These are phyloP conservation scores for Rhodotorula sp. DNA, from an alignment of 1,284 basidiomycete species.

Conservation along the genomic window DNA sequence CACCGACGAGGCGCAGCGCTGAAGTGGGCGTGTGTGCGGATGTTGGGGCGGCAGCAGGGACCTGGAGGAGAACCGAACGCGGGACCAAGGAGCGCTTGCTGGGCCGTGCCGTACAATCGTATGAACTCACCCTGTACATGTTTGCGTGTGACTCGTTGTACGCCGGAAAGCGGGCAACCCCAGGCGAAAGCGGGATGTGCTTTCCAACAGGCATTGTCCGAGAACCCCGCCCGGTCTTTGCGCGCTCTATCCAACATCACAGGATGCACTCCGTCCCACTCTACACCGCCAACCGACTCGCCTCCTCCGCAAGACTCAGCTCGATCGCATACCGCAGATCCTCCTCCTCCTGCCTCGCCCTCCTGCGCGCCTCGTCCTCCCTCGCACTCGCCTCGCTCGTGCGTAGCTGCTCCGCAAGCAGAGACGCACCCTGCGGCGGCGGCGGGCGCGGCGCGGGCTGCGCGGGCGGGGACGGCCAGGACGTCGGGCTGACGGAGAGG, in stretches of 20 bases:
- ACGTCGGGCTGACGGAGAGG: not conserved
- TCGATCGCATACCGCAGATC: conserved; percentile 44
- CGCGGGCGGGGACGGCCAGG: conserved; percentile 8
- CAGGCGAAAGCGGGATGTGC: too few relatives aligned
- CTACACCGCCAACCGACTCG: conserved; percentile 21
- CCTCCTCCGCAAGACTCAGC: conserved; percentile 43
- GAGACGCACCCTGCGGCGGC: not conserved
- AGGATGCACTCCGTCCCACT: not conserved
- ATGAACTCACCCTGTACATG: too few relatives aligned
- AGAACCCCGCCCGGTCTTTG: too few relatives aligned
- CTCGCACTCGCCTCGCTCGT: not conserved
- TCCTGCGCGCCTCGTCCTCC: conserved; percentile 10
- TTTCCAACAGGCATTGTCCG: too few relatives aligned
- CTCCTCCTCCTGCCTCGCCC: conserved; percentile 37
- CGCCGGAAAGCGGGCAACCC: too few relatives aligned
- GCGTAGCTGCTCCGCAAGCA: conserved; percentile 20
- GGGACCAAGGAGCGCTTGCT: too few relatives aligned
- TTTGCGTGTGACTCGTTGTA: too few relatives aligned
- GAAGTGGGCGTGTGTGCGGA: too few relatives aligned
- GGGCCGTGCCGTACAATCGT: too few relatives aligned
- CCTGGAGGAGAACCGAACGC: too few relatives aligned
- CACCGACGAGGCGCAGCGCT: not conserved
- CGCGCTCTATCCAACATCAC: too few relatives aligned
- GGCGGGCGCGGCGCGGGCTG: not conserved
- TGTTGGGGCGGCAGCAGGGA: too few relatives aligned